Evolutionary conservation across 768 basidiomycete genomes (phyloP).

Genomic region (Trichaptum fuscoviolaceum): DNA sequence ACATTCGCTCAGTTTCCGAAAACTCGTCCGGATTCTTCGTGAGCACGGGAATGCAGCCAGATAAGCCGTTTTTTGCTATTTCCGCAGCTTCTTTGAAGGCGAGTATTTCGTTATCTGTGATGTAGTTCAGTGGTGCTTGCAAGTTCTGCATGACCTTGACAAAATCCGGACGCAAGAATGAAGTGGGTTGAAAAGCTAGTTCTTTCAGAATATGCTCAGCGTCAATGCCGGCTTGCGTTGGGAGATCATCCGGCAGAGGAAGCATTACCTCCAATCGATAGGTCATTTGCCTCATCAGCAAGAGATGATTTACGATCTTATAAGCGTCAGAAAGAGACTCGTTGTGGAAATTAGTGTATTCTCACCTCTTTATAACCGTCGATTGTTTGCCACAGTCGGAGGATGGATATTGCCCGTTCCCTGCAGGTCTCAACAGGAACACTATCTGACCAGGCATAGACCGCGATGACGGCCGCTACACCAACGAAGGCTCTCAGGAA

Average conservation of each 20-base stretch:
- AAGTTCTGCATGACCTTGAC: constrained; percentile 55
- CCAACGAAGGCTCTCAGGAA: constrained; percentile 67
- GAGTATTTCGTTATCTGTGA: constrained; percentile 54
- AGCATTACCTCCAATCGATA: constrained; percentile 70
- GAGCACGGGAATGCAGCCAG: constrained; percentile 60
- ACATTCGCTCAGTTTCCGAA: constrained; percentile 43
- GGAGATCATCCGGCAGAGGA: constrained; percentile 49
- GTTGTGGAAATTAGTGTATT: constrained; percentile 1
- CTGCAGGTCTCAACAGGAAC: constrained; percentile 59
- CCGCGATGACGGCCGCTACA: constrained; percentile 58
- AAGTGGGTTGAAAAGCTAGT: constrained; percentile 54
- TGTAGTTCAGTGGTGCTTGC: constrained; percentile 52
- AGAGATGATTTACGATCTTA: constrained; percentile 71
- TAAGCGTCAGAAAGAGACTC: constrained; percentile 9
- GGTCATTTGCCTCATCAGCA: constrained; percentile 67
- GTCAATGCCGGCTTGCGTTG: constrained; percentile 56
- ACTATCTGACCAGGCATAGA: constrained; percentile 79
- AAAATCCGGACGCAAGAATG: constrained; percentile 55
- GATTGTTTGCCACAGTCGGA: constrained; percentile 60
- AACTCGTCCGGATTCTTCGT: constrained; percentile 44
- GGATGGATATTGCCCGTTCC: constrained; percentile 55
- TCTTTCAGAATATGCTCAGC: constrained; percentile 65
- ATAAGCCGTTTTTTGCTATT: constrained; percentile 64
- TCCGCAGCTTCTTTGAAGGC: constrained; percentile 56
- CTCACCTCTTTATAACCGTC: constrained; percentile 71